Evolutionary conservation across 805 yeast species (phyloP).

Genomic region (Yarrowia sp.): DNA sequence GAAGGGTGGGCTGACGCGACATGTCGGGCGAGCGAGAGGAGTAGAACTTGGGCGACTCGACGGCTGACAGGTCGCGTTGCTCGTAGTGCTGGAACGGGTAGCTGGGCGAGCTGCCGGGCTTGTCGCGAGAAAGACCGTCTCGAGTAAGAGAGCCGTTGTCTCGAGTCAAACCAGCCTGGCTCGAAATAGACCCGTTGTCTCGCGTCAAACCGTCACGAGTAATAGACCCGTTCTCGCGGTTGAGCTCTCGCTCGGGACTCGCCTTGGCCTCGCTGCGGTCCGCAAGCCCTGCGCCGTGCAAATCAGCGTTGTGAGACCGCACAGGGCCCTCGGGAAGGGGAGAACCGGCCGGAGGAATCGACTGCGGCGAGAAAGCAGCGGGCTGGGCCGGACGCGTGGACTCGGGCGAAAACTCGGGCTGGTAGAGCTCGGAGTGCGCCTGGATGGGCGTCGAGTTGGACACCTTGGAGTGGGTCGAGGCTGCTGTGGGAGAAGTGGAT

Average conservation of each 20-base stretch:
- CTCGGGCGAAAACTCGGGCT: conserved; percentile 17
- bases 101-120: neutral
- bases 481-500: neutral
- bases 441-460: neutral
- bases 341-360: conserved; percentile 5
- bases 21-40: conserved; percentile 5
- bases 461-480: neutral
- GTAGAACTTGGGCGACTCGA: conserved; percentile 4
- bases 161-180: neutral
- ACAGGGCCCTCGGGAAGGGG: neutral
- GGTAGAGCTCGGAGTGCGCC: neutral
- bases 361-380: neutral
- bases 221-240: too few species aligned
- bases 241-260: neutral
- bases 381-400: neutral
- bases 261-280: neutral
- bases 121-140: neutral
- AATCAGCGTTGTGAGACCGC: neutral
- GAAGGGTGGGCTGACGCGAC: conserved; percentile 2
- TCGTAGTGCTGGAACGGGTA: conserved; percentile 22
- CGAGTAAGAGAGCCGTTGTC: neutral
- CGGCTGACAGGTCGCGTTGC: neutral
- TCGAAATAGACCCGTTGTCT: neutral
- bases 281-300: neutral
- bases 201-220: neutral